A percentile compares a stretch with the other conserved stretches of the same genome.
phyloP scores from a whole-genome alignment of 805 yeast species.

The Starmera quercuum region DNA sequence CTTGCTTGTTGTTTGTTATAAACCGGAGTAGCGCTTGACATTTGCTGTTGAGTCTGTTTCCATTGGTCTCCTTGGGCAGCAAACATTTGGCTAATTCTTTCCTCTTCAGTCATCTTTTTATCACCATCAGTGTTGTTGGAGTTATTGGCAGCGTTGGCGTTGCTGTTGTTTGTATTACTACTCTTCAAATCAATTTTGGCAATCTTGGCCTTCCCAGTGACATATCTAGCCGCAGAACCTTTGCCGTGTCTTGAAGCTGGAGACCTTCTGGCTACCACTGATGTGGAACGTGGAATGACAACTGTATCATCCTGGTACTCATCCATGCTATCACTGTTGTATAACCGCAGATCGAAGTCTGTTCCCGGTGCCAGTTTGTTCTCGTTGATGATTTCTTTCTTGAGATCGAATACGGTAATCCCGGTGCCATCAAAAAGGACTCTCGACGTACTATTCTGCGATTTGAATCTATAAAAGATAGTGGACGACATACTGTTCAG shows the following conservation, averaged over 20 bases:
- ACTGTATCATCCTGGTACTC: constrained; percentile 85
- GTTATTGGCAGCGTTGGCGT: constrained; percentile 6
- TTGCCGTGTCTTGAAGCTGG: constrained; percentile 46
- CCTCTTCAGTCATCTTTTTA: constrained; percentile 66
- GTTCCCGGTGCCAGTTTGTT: constrained; percentile 79
- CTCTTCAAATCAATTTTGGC: constrained; percentile 24
- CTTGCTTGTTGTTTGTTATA: constrained; percentile 38
- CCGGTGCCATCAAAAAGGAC: constrained; percentile 95
- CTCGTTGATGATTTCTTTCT: constrained; percentile 77
- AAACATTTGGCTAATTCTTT: constrained; percentile 83
- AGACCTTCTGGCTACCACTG: constrained; percentile 72
- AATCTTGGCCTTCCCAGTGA: constrained; percentile 61
- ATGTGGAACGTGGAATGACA: constrained; percentile 84
- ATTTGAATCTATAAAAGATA: constrained; percentile 78
- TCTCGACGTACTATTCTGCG: constrained; percentile 73
- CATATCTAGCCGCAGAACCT: constrained; percentile 60
- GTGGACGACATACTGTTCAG: constrained; percentile 65
- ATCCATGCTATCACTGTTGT: constrained; percentile 61
- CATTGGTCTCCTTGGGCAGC: constrained; percentile 90
- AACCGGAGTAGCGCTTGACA: constrained; percentile 80
- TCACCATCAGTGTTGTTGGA: constrained; percentile 20
- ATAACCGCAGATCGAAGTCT: constrained; percentile 72
- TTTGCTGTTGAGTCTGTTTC: constrained; percentile 87
- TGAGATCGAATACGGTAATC: constrained; percentile 87
- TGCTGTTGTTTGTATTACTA: constrained; percentile 6